phyloP scores from a whole-genome alignment of 306 rosid genomes.

The Cicer chorassanicum region DNA sequence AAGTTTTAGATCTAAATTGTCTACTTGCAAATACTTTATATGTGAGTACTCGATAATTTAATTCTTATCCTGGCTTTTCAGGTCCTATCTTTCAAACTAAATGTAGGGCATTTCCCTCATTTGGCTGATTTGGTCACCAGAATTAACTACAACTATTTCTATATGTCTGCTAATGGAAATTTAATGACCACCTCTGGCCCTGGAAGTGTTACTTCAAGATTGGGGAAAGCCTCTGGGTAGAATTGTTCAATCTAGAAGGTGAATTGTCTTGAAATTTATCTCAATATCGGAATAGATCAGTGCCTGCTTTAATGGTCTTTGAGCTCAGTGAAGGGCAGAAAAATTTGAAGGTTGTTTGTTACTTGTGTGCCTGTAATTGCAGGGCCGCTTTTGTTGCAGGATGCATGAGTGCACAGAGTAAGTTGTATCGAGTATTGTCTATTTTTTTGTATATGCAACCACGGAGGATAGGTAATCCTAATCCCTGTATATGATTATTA shows the following conservation, averaged over 20 bases:
- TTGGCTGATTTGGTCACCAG: slow-evolving; percentile 94
- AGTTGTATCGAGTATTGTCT: slow-evolving; percentile 23
- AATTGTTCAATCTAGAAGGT: slow-evolving; percentile 42
- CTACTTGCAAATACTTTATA: not conserved
- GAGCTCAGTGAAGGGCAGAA: slow-evolving; percentile 3
- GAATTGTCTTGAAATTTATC: slow-evolving; percentile 27
- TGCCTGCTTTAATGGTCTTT: slow-evolving; percentile 27
- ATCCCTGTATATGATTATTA: slow-evolving; percentile 28
- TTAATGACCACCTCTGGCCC: slow-evolving; percentile 71
- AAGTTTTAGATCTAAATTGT: slow-evolving; percentile 5
- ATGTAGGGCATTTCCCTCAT: slow-evolving; percentile 96
- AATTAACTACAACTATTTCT: slow-evolving; percentile 89
- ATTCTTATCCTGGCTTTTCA: slow-evolving; percentile 51
- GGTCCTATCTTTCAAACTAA: slow-evolving; percentile 94
- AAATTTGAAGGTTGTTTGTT: slow-evolving; percentile 2
- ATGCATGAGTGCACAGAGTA: slow-evolving; percentile 17
- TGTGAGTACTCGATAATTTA: slow-evolving; percentile 17
- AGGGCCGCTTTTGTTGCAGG: slow-evolving; percentile 14
- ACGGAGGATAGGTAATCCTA: slow-evolving; percentile 10
- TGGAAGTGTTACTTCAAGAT: slow-evolving; percentile 60
- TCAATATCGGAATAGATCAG: slow-evolving; percentile 23
- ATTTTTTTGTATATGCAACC: slow-evolving; percentile 3
- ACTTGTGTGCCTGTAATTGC: slow-evolving; percentile 11
- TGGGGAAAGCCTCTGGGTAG: slow-evolving; percentile 62
- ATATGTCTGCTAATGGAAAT: slow-evolving; percentile 91